A percentile compares a stretch with the other conserved stretches of the same genome.
phyloP scores from a whole-genome alignment of 2,329 filamentous ascomycete species.

The Fusarium staphyleae region DNA sequence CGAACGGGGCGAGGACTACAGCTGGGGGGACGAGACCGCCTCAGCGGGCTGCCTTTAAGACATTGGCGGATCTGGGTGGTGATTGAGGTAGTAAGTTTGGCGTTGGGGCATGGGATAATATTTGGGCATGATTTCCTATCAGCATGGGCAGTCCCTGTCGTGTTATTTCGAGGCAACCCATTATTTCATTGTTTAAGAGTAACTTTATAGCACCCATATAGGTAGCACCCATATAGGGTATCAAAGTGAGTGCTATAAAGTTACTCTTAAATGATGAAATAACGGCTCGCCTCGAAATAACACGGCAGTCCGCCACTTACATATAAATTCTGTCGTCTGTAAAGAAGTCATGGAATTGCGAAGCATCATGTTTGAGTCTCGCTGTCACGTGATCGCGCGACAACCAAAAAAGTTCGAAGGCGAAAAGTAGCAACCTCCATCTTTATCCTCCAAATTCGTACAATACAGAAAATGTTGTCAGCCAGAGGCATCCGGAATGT shows the following conservation, averaged over 20 bases:
- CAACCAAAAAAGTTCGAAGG: constrained; percentile 36
- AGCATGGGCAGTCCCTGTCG: not conserved
- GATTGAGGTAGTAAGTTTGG: constrained; percentile 30
- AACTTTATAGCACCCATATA: no score
- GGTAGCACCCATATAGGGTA: no score
- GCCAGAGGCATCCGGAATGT: constrained; percentile 45
- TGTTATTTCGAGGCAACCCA: not conserved
- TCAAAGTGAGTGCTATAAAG: no score
- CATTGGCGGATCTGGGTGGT: constrained; percentile 59
- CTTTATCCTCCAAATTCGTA: constrained; percentile 23
- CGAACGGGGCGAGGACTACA: constrained; percentile 32
- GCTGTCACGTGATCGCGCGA: constrained; percentile 43
- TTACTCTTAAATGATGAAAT: no score
- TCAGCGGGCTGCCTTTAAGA: constrained; percentile 55
- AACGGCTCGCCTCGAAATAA: no score
- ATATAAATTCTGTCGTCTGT: not conserved
- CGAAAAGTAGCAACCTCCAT: constrained; percentile 11
- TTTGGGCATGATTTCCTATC: not conserved
- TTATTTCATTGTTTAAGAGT: not conserved
- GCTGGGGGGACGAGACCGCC: constrained; percentile 39
- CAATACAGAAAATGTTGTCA: constrained; percentile 46
- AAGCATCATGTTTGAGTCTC: not conserved
- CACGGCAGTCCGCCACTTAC: no score
- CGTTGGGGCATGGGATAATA: constrained; percentile 5
- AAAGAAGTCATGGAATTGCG: no score